A percentile compares a stretch with the other conserved stretches of the same genome.
These are phyloP conservation scores for Metschnikowia gelsemii DNA, from an alignment of 805 yeast species.

Conservation along the genomic window DNA sequence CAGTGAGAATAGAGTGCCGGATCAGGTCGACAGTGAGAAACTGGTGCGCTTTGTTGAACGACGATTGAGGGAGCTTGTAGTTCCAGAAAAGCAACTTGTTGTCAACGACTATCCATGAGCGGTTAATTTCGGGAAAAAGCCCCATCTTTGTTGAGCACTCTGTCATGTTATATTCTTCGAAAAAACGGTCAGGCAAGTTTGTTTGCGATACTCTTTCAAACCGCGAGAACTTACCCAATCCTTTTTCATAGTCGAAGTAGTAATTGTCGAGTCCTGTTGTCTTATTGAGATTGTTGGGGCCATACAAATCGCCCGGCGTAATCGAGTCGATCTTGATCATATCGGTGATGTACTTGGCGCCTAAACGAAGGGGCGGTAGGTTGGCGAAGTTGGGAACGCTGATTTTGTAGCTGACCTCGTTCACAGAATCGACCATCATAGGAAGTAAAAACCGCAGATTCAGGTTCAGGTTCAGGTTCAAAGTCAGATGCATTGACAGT, in stretches of 20 bases:
- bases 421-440: constrained; percentile 32
- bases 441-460: constrained; percentile 34
- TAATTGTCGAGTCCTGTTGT: constrained; percentile 58
- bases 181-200: constrained; percentile 77
- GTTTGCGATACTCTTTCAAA: constrained; percentile 69
- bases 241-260: constrained; percentile 48
- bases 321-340: constrained; percentile 57
- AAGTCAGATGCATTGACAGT: too few relatives aligned
- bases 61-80: constrained; percentile 54
- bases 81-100: constrained; percentile 85
- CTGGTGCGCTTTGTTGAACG: constrained; percentile 47
- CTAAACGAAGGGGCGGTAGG: constrained; percentile 55
- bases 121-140: constrained; percentile 70
- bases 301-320: constrained; percentile 56
- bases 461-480: too few relatives aligned
- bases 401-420: constrained; percentile 44
- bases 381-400: constrained; percentile 50
- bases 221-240: constrained; percentile 60
- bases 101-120: constrained; percentile 86
- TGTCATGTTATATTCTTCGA: constrained; percentile 66
- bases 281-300: constrained; percentile 54
- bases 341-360: constrained; percentile 61
- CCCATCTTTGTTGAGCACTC: constrained; percentile 78
- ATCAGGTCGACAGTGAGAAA: constrained; percentile 82
- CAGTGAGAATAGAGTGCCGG: constrained; percentile 71